phyloP scores from a whole-genome alignment of 2,329 filamentous ascomycete species.

The Akanthomyces dipterigenus region DNA sequence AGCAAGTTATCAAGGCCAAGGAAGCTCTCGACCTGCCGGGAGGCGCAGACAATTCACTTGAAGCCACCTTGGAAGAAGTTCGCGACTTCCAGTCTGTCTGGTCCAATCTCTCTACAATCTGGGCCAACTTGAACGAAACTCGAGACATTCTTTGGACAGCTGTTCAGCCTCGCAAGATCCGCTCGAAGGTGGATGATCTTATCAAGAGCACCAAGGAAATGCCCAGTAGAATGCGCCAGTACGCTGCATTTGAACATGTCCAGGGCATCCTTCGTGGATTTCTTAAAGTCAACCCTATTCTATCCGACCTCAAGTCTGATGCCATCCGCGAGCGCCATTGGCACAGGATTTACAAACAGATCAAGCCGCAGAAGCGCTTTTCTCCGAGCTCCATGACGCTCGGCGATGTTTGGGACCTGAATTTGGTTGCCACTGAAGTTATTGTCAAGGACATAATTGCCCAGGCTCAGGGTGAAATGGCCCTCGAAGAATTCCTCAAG shows the following conservation, averaged over 20 bases:
- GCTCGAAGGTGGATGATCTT: constrained; percentile 79
- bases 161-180: constrained; percentile 88
- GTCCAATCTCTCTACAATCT: constrained; percentile 91
- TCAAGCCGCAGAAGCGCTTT: constrained; percentile 89
- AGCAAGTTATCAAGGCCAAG: constrained; percentile 94
- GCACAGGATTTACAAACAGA: constrained; percentile 94
- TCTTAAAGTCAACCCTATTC: constrained; percentile 81
- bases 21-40: constrained; percentile 88
- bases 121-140: constrained; percentile 91
- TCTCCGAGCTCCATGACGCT: constrained; percentile 91
- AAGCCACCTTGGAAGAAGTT: constrained; percentile 87
- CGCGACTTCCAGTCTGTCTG: constrained; percentile 99
- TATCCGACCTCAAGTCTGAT: constrained; percentile 91
- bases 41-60: constrained; percentile 71
- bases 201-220: constrained; percentile 99
- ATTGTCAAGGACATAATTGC: constrained; percentile 89
- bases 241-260: constrained; percentile 98
- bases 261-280: constrained; percentile 83
- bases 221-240: constrained; percentile 98
- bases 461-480: constrained; percentile 97
- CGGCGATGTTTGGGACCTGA: constrained; percentile 98
- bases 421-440: constrained; percentile 77
- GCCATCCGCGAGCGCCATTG: constrained; percentile 95
- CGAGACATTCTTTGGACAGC: constrained; percentile 91
- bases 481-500: constrained; percentile 92